These are phyloP conservation scores for Beauveria varroae DNA, from an alignment of 2,329 filamentous ascomycete species.

Conservation along the genomic window DNA sequence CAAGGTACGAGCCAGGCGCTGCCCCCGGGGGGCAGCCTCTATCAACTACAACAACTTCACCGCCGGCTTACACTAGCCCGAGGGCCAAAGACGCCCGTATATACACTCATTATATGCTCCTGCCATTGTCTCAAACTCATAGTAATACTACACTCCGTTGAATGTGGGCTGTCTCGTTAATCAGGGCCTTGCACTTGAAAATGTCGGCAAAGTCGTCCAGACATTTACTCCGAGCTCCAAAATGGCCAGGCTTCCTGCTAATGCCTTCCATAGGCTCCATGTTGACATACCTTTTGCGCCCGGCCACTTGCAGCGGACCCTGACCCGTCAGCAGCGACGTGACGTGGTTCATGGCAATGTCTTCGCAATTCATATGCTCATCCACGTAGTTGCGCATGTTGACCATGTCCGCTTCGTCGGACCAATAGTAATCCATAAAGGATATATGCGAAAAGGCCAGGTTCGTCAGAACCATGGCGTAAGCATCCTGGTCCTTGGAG, in stretches of 20 bases:
- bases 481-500: conserved; percentile 21
- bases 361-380: conserved; percentile 32
- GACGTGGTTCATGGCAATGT: conserved; percentile 32
- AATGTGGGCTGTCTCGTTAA: background rate
- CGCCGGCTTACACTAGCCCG: background rate
- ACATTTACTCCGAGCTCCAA: conserved; percentile 25
- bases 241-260: conserved; percentile 26
- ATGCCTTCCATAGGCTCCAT: conserved; percentile 25
- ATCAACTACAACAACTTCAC: background rate
- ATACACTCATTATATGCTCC: background rate
- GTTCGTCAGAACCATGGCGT: conserved; percentile 30
- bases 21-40: background rate
- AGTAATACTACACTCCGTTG: background rate
- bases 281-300: conserved; percentile 26
- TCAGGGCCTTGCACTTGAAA: conserved; percentile 27
- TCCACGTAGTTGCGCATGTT: conserved; percentile 30
- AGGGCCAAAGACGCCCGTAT: background rate
- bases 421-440: conserved; percentile 32
- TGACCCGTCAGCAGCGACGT: conserved; percentile 26
- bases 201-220: conserved; percentile 27
- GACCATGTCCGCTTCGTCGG: conserved; percentile 23
- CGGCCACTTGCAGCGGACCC: conserved; percentile 28
- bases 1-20: no score
- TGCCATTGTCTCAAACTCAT: background rate
- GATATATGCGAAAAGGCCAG: conserved; percentile 30